A percentile compares a stretch with the other conserved stretches of the same genome.
phyloP scores from a whole-genome alignment of 208 protist species.

The Leishmania tropica region DNA sequence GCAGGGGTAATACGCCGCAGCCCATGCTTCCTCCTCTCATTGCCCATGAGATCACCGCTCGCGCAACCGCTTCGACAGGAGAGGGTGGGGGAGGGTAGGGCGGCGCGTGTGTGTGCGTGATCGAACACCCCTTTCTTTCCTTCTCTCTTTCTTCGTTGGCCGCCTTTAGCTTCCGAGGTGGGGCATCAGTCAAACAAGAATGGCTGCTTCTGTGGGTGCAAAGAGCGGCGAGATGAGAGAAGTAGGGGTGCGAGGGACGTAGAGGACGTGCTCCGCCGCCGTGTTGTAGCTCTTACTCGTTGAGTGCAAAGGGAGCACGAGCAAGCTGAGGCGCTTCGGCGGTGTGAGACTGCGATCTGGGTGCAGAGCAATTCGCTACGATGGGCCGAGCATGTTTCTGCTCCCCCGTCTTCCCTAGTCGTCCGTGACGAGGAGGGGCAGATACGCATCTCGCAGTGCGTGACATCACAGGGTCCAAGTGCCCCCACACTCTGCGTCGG shows the following conservation, averaged over 20 bases:
- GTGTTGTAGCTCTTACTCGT: not conserved
- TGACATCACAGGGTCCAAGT: too few relatives aligned
- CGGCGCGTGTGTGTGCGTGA: not conserved
- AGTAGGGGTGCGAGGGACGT: not conserved
- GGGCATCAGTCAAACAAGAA: not conserved
- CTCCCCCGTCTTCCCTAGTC: not conserved
- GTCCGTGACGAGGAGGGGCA: not conserved
- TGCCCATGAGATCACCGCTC: not conserved
- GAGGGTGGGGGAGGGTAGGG: too few relatives aligned
- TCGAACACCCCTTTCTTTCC: not conserved
- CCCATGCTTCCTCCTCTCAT: not conserved
- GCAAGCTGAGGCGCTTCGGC: not conserved
- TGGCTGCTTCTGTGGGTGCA: not conserved
- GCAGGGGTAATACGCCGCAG: too few relatives aligned
- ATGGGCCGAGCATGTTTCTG: not conserved
- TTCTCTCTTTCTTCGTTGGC: not conserved
- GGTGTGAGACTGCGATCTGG: not conserved
- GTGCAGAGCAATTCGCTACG: not conserved
- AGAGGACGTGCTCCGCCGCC: not conserved
- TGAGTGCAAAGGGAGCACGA: not conserved
- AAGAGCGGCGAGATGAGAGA: not conserved
- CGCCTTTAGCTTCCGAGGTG: not conserved
- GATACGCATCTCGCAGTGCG: too few relatives aligned
- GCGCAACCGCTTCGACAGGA: not conserved
- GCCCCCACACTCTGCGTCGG: too few relatives aligned